phyloP scores from a whole-genome alignment of 495 filamentous ascomycete genomes.

The Daldinia childiae region DNA sequence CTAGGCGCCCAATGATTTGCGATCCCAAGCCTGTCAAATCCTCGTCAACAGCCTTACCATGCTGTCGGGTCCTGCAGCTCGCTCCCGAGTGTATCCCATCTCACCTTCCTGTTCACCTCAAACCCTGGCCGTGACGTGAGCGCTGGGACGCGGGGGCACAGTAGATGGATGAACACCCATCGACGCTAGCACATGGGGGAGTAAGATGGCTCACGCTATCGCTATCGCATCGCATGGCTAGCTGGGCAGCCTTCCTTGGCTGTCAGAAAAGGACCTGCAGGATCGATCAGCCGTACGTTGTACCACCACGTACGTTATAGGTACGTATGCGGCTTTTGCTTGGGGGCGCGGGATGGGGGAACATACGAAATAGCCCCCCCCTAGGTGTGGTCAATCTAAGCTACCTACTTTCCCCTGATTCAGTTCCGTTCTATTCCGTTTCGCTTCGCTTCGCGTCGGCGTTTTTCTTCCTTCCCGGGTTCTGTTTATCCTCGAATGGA shows the following conservation, averaged over 20 bases:
- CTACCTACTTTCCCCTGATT: neutral
- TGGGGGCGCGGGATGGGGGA: conserved; percentile 11
- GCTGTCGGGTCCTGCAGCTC: conserved; percentile 42
- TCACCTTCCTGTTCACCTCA: neutral
- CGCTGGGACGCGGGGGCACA: conserved; percentile 24
- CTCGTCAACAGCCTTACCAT: conserved; percentile 29
- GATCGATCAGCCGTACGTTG: conserved; percentile 29
- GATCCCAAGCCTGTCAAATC: conserved; percentile 23
- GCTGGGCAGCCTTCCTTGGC: conserved; percentile 5
- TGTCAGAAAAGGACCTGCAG: conserved; percentile 25
- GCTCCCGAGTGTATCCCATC: neutral
- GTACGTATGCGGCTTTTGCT: conserved; percentile 21
- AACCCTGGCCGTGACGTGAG: conserved; percentile 25
- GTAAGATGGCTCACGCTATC: conserved; percentile 23
- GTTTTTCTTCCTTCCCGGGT: conserved; percentile 4
- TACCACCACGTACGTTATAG: neutral
- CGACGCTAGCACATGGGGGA: conserved; percentile 9
- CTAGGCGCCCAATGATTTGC: conserved; percentile 28
- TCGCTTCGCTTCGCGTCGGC: conserved; percentile 29
- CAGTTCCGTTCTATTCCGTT: conserved; percentile 9
- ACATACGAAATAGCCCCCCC: conserved; percentile 5
- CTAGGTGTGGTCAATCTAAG: conserved; percentile 3
- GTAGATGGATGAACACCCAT: conserved; percentile 13
- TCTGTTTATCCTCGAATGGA: conserved; percentile 5
- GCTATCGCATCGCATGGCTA: conserved; percentile 23